Base-by-base conservation (phyloP, 2,329 filamentous ascomycete genomes). In the Clarireedia paspali region DNA sequence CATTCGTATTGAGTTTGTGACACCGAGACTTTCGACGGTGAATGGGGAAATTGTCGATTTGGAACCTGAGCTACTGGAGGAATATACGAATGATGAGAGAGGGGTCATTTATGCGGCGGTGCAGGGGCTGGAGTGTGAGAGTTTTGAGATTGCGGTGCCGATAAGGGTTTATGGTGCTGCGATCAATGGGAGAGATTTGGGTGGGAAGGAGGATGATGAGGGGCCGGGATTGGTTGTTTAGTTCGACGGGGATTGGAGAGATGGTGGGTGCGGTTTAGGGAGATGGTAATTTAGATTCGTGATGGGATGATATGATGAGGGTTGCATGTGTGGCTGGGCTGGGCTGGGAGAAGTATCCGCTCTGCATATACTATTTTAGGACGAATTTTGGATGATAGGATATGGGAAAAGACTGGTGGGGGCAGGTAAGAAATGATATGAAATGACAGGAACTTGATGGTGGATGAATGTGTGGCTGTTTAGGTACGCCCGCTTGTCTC, bases 1-100 rank as follows among this genome's bases (percentile, higher is more conserved):
- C 69, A 76, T 99, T 36, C 78, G 89, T 1, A 83, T 99, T 57
- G 91, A 97, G 72, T 99, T 99, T 71, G 91, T 96, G 26, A 92
- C 92, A 5, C 85, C 88, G 5, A 82, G 79, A 17, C 68, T 79
- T 40, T 60, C 64, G 24, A 62, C 64, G 42, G 63, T 65, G 9
- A 69, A 71, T 34, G 65, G 69, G 39, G 73, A 74, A 44, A 60
- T 66, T 7, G 63, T 66, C 24, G 69, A 72, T 6, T 59, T 63
- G 59, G 72, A 66, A 23, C 23, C 34, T 6, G 72, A 72, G 12
- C 71, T 96, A n/a, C 72, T 96, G 42, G 91, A 96, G 68, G 83
- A 89, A 64, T 81, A 94, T 10, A 85, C 85, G 6, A 80, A 82
- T 50, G 90, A 96, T 67, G 89, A 95, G 62, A 78, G 89, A 44